phyloP scores from a whole-genome alignment of 1,284 basidiomycete species.

The Pulveroboletus sp. region DNA sequence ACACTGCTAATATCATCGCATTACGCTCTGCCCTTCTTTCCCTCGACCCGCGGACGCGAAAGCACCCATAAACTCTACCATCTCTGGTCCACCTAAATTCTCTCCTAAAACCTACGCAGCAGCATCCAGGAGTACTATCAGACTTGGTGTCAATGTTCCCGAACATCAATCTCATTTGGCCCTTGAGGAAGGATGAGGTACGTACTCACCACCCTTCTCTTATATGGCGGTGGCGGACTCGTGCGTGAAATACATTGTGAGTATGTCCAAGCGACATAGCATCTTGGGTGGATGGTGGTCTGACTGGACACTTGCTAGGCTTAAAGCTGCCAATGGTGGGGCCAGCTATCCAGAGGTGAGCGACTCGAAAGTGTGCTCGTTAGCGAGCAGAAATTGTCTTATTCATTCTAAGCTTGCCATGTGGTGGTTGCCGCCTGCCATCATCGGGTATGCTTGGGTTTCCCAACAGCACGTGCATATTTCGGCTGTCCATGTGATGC shows the following conservation, averaged over 20 bases:
- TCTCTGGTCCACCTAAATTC: conserved; percentile 48
- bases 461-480: conserved; percentile 63
- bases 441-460: conserved; percentile 78
- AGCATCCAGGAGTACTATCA: conserved; percentile 37
- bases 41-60: conserved; percentile 54
- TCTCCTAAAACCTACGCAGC: conserved; percentile 41
- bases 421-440: conserved; percentile 64
- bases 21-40: conserved; percentile 35
- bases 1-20: conserved; percentile 34
- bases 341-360: conserved; percentile 37
- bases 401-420: conserved; percentile 35
- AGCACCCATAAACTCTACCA: conserved; percentile 50
- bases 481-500: conserved; percentile 57
- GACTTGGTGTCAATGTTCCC: conserved; percentile 50
- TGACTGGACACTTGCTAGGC: too few relatives aligned
- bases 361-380: not conserved
- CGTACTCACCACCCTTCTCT: conserved; percentile 42
- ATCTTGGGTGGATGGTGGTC: conserved; percentile 35
- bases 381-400: not conserved
- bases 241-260: conserved; percentile 73
- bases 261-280: conserved; percentile 52
- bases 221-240: conserved; percentile 54
- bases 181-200: conserved; percentile 51
- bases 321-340: conserved; percentile 59
- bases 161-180: conserved; percentile 54